phyloP scores from a whole-genome alignment of 306 rosid species.

The Quillaja saponaria region DNA sequence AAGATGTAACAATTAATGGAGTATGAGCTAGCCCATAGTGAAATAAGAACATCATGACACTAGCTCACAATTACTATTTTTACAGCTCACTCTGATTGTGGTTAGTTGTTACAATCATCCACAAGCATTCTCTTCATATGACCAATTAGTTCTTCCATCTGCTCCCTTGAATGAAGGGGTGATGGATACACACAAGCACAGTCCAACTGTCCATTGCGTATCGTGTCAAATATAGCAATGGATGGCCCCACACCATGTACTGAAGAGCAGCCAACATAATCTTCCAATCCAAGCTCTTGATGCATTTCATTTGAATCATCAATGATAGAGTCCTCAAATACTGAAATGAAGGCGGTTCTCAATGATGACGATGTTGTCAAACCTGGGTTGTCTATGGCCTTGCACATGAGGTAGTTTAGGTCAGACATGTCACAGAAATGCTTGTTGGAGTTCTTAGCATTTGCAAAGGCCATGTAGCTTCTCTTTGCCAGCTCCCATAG shows the following conservation, averaged over 20 bases:
- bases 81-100: slow-evolving; percentile 31
- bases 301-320: slow-evolving; percentile 40
- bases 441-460: slow-evolving; percentile 69
- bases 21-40: slow-evolving; percentile 8
- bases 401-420: slow-evolving; percentile 86
- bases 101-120: slow-evolving; percentile 38
- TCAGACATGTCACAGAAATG: slow-evolving; percentile 94
- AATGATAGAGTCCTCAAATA: slow-evolving; percentile 70
- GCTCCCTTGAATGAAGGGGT: slow-evolving; percentile 84
- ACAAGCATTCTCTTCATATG: slow-evolving; percentile 72
- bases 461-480: slow-evolving; percentile 55
- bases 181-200: slow-evolving; percentile 70
- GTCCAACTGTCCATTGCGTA: slow-evolving; percentile 64
- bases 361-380: slow-evolving; percentile 71
- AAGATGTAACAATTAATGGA: slow-evolving; percentile 3
- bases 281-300: slow-evolving; percentile 62
- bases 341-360: slow-evolving; percentile 78
- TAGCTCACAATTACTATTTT: slow-evolving; percentile 5
- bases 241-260: slow-evolving; percentile 93
- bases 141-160: slow-evolving; percentile 60
- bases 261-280: slow-evolving; percentile 74
- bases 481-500: slow-evolving; percentile 80
- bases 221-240: slow-evolving; percentile 69
- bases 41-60: slow-evolving; percentile 5
- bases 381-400: slow-evolving; percentile 83